A percentile compares a stretch with the other conserved stretches of the same genome.
These are phyloP conservation scores for Globisporangium abappressorium DNA, from an alignment of 352 stramenopile species.

Conservation along the genomic window DNA sequence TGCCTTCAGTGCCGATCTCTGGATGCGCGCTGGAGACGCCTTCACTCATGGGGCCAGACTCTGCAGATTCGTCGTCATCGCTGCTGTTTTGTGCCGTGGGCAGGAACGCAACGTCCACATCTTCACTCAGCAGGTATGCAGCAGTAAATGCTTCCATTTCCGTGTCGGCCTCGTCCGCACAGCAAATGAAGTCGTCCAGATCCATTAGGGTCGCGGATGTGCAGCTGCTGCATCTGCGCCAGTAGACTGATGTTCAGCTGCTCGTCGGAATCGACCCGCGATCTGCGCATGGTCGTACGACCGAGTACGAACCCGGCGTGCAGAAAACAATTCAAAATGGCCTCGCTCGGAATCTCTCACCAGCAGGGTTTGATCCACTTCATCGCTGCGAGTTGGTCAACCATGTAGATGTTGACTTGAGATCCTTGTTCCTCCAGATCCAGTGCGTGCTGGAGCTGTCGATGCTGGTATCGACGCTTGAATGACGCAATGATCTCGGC, in stretches of 20 bases:
- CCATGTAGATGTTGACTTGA: neutral
- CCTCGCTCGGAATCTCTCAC: neutral
- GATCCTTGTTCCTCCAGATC: neutral
- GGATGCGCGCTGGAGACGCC: too few species aligned
- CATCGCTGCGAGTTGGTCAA: neutral
- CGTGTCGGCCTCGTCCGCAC: neutral
- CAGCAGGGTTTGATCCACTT: neutral
- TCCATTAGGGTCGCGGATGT: neutral
- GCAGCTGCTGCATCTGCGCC: neutral
- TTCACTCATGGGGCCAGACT: too few species aligned
- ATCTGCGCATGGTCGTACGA: neutral
- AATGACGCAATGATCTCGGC: too few species aligned
- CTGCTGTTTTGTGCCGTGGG: too few species aligned
- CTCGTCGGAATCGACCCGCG: neutral
- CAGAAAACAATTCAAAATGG: neutral
- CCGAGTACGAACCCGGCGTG: neutral
- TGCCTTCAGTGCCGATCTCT: too few species aligned
- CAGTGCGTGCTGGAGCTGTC: neutral
- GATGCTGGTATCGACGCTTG: neutral
- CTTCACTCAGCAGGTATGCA: too few species aligned
- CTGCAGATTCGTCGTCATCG: too few species aligned
- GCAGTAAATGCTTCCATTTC: too few species aligned
- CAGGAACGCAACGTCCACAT: too few species aligned
- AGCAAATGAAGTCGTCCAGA: neutral
- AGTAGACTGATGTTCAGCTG: neutral